Percentiles rank a stretch among this genome's conserved stretches.
These are phyloP conservation scores for Salix arbutifolia DNA, from an alignment of 345 rosid genomes.

Conservation along the genomic window DNA sequence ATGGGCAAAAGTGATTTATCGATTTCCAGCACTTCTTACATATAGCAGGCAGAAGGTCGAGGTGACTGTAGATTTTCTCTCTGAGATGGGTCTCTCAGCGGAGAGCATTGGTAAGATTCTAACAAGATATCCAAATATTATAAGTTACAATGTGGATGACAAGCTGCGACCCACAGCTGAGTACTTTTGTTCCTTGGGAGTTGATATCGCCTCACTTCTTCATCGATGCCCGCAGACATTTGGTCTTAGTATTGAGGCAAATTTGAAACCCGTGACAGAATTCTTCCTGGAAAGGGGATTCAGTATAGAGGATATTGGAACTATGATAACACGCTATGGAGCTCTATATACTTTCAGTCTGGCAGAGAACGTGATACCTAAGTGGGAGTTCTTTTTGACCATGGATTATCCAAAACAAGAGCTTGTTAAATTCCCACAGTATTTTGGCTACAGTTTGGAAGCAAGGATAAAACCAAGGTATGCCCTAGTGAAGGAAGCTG, in stretches of 20 bases:
- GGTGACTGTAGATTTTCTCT: constrained; percentile 57
- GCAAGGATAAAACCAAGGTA: constrained; percentile 82
- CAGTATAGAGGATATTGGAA: constrained; percentile 52
- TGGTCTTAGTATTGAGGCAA: constrained; percentile 77
- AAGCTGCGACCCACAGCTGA: constrained; percentile 73
- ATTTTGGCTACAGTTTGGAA: constrained; percentile 80
- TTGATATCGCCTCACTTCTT: constrained; percentile 58
- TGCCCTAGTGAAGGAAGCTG: constrained; percentile 55
- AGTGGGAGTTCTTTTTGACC: constrained; percentile 88
- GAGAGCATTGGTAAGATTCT: constrained; percentile 64
- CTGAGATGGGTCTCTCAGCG: constrained; percentile 60
- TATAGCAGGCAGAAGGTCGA: constrained; percentile 74
- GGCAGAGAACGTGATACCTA: constrained; percentile 61
- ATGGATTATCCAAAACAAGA: constrained; percentile 73
- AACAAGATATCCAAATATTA: constrained; percentile 66
- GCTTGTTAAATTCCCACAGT: constrained; percentile 84
- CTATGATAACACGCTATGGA: constrained; percentile 75
- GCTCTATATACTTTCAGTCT: constrained; percentile 75
- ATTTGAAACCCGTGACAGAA: constrained; percentile 70
- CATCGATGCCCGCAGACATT: constrained; percentile 69
- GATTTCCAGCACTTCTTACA: constrained; percentile 74
- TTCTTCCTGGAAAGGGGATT: constrained; percentile 71
- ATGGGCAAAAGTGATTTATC: constrained; percentile 84
- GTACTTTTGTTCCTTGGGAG: constrained; percentile 61
- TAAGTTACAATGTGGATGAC: constrained; percentile 75